Evolutionary conservation across 495 filamentous ascomycete species (phyloP).

Genomic region (Tuber brumale): DNA sequence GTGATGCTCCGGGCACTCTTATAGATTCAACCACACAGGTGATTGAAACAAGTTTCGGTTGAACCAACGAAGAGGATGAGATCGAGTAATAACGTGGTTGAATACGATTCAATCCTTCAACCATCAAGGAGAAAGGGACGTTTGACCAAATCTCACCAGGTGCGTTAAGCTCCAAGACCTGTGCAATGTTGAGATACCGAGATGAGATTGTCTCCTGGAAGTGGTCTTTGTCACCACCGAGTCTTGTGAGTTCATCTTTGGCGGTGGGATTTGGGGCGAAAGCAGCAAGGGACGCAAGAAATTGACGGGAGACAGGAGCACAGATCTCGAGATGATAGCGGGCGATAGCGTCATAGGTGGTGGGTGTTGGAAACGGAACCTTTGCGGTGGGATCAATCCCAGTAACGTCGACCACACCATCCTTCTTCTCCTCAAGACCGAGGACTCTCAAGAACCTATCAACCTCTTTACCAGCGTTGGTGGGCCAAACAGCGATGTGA

Average conservation of each 20-base stretch:
- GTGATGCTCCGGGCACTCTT: slow-evolving; percentile 64
- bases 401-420: slow-evolving; percentile 83
- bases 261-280: slow-evolving; percentile 80
- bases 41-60: slow-evolving; percentile 88
- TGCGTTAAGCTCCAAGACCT: slow-evolving; percentile 70
- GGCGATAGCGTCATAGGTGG: slow-evolving; percentile 87
- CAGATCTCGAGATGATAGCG: slow-evolving; percentile 98
- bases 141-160: slow-evolving; percentile 65
- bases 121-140: slow-evolving; percentile 88
- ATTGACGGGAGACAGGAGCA: slow-evolving; percentile 92
- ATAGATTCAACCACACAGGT: slow-evolving; percentile 90
- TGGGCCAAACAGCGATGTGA: slow-evolving; percentile 96
- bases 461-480: slow-evolving; percentile 87
- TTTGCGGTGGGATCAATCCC: slow-evolving; percentile 92
- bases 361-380: slow-evolving; percentile 94
- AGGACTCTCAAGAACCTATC: slow-evolving; percentile 80
- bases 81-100: slow-evolving; percentile 99
- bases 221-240: slow-evolving; percentile 91
- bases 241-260: slow-evolving; percentile 79
- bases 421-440: slow-evolving; percentile 65
- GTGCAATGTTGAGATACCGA: slow-evolving; percentile 82
- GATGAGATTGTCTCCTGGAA: slow-evolving; percentile 82
- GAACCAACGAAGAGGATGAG: slow-evolving; percentile 89
- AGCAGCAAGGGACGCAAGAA: slow-evolving; percentile 74
- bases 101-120: slow-evolving; percentile 88